Percentiles rank a stretch among this genome's conserved stretches.
These are phyloP conservation scores for Ganoderma resinaceum DNA, from an alignment of 1,284 basidiomycete species.

Conservation along the genomic window DNA sequence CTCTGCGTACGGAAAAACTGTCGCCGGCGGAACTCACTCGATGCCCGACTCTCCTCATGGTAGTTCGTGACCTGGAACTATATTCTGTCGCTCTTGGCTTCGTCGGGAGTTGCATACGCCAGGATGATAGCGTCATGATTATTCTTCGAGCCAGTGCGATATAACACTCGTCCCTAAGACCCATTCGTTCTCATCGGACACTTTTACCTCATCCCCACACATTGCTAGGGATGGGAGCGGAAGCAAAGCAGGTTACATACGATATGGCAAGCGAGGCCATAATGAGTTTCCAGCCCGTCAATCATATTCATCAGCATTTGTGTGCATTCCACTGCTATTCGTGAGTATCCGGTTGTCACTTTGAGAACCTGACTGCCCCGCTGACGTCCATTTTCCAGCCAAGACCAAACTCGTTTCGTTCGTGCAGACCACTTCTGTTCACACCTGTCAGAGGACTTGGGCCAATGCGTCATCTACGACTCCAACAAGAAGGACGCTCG, in stretches of 20 bases:
- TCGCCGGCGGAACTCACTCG: not conserved
- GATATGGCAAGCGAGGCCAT: conserved; percentile 45
- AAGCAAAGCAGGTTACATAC: conserved; percentile 38
- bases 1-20: not conserved
- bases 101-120: not conserved
- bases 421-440: conserved; percentile 53
- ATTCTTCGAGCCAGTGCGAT: not conserved
- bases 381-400: conserved; percentile 32
- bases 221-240: conserved; percentile 33
- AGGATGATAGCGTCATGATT: not conserved
- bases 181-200: not conserved
- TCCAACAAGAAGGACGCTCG: conserved; percentile 50
- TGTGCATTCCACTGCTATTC: conserved; percentile 50
- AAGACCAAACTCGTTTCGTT: conserved; percentile 47
- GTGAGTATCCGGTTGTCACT: not conserved
- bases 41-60: not conserved
- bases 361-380: not conserved
- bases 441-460: conserved; percentile 42
- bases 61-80: not conserved
- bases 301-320: conserved; percentile 55
- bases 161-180: not conserved
- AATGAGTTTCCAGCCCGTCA: conserved; percentile 55
- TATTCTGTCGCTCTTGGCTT: not conserved
- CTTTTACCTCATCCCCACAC: not conserved
- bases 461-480: conserved; percentile 53